Base-by-base conservation (phyloP, 73 alveolate genomes). In the Effrenium voratum region DNA sequence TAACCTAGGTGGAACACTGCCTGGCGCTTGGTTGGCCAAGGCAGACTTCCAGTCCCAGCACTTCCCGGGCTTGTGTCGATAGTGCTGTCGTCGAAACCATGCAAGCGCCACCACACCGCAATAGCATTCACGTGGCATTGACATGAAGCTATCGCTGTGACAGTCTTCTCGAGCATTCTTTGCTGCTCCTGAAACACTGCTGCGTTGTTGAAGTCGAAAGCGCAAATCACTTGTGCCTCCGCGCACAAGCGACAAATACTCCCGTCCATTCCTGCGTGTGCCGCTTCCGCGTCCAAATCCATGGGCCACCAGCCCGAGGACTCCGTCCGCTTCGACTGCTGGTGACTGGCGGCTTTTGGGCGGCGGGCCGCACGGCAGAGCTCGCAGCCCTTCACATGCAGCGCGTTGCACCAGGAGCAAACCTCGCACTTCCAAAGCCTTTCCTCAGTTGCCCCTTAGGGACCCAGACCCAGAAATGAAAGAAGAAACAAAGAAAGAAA, bases 251-350 rank as follows among this genome's bases (percentile, higher is more conserved):
- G 87, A 47, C 76, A 90, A 57, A 86, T 86, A n/a, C 59, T 24
- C 16, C 81, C 81, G 32, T 59, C 41, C 22, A 22, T 57, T 28
- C 40, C 85, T 26, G 94, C 94, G 15, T 70, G n/a, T 55, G n/a
- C 13, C 13, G 81, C 79, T 40, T 84, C 93, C 28, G 81, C 12
- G 49, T 87, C 95, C 83, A 87, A 87, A 70, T 87, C 81, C 15
- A 87, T 30, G 6, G 95, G 95, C 95, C 95, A 87, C 95, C 95
- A 87, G 26, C 95, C 95, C 12, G 73, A 82, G 8, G 92, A 82
- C 43, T 82, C 92, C 73, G 26, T 43, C 50, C 95, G 80, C 22
- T 83, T 36, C 36, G 44, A 57, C 1, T 41, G 46, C 34, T 57
- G 81, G 43, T 84, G 81, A 59, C 50, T 2, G 2, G 28, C 81